Evolutionary conservation across 768 basidiomycete species (phyloP).

Genomic region (Strobilomyces echinocephalus): DNA sequence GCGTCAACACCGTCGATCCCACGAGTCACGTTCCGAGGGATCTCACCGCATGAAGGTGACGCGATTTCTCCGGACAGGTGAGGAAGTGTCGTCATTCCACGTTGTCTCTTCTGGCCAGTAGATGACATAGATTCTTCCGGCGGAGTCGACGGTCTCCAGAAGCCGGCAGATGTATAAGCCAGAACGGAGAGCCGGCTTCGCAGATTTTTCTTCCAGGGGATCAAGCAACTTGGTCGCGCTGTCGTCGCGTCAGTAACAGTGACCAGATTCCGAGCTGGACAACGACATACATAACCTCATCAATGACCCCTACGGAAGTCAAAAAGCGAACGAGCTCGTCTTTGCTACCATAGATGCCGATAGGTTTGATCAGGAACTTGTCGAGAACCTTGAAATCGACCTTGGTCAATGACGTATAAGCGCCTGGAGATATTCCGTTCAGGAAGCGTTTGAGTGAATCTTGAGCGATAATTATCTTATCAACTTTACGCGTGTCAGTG

Average conservation of each 20-base stretch:
- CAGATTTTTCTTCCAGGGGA: neutral
- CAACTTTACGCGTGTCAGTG: slow-evolving; percentile 37
- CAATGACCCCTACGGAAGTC: slow-evolving; percentile 33
- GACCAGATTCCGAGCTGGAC: neutral
- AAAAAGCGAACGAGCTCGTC: slow-evolving; percentile 47
- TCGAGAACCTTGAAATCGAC: slow-evolving; percentile 56
- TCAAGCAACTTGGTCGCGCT: slow-evolving; percentile 13
- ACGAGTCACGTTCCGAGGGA: neutral
- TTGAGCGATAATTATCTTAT: slow-evolving; percentile 60
- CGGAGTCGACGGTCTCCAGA: neutral
- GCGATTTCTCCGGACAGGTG: slow-evolving; percentile 47
- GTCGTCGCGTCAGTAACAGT: neutral
- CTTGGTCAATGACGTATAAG: slow-evolving; percentile 51
- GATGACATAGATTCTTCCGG: slow-evolving; percentile 38
- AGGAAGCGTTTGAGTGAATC: slow-evolving; percentile 45
- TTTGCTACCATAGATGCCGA: slow-evolving; percentile 56
- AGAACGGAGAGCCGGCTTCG: slow-evolving; percentile 36
- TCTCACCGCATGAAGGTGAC: slow-evolving; percentile 56
- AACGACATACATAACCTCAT: slow-evolving; percentile 37
- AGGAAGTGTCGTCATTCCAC: slow-evolving; percentile 48
- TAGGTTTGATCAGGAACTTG: slow-evolving; percentile 38
- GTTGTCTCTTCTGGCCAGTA: slow-evolving; percentile 63
- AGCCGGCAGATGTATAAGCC: slow-evolving; percentile 45
- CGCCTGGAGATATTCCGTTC: slow-evolving; percentile 44
- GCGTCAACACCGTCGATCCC: neutral